Base-by-base conservation (phyloP, 148 eudicot species). In the Rhododendron molle region DNA sequence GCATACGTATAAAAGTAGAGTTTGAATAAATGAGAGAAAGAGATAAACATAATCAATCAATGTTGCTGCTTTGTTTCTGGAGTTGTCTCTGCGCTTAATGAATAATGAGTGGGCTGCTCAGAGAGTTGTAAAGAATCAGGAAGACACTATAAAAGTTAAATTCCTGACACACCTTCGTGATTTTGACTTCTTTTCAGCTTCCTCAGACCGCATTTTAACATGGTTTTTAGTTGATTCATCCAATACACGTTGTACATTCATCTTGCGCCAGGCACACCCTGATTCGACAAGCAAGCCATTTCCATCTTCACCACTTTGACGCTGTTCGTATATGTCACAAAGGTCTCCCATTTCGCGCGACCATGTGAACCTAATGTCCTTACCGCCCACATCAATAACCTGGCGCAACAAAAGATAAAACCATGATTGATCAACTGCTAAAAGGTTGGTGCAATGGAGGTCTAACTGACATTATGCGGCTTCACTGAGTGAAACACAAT, bases 251-350 rank as follows among this genome's bases (percentile, higher is more conserved):
- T 94, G 95, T 46, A 93, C 94, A 91, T 91, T 97, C 90, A 97
- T 81, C 92, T 95, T 97, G 87, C 98, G 96, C 96, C 94, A 95
- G 50, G 94, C 94, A 86, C 91, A 89, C 85, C 99, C 99, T 76
- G 98, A 94, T 90, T 95, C 99, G 81, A 97, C 94, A 86, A 97
- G 98, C 88, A 95, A 89, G 81, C 98, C 96, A 88, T 92, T 91
- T 85, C 98, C 96, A 91, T 91, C 95, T 86, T 94, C 99, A 78
- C 95, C 94, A 88, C 93, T 86, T 89, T 83, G 92, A 46, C 95
- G 96, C 88, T 97, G 98, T 89, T 97, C 98, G 71, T 97, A 97
- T 65, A 94, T 93, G 86, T 97, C 98, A 87, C 99, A 97, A 18
- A 93, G 90, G 82, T 90, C 92, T 74, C 93, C 93, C 80, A 86